Evolutionary conservation across 495 filamentous ascomycete species (phyloP).

Genomic region (Penicillium parvum): DNA sequence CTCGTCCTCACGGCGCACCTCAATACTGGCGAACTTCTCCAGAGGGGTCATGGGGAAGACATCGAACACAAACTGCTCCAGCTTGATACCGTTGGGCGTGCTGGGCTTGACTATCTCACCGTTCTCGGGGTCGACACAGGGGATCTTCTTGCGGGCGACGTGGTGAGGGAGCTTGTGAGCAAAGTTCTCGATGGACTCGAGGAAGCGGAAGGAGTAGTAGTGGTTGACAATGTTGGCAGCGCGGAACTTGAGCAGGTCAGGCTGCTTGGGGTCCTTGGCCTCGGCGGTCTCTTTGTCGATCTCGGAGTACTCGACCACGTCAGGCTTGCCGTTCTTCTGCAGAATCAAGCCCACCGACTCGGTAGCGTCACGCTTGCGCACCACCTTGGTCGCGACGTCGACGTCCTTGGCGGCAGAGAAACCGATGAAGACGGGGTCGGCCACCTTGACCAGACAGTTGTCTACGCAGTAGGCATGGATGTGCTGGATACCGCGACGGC

Average conservation of each 20-base stretch:
- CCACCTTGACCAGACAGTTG: slow-evolving; percentile 97
- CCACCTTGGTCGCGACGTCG: slow-evolving; percentile 97
- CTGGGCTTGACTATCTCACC: slow-evolving; percentile 81
- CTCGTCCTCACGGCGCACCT: slow-evolving; percentile 95
- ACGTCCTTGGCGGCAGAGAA: slow-evolving; percentile 86
- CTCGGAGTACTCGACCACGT: slow-evolving; percentile 98
- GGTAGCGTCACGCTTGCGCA: slow-evolving; percentile 94
- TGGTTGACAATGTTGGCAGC: slow-evolving; percentile 99
- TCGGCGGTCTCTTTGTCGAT: slow-evolving; percentile 85
- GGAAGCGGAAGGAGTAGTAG: slow-evolving; percentile 94
- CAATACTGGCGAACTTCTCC: slow-evolving; percentile 87
- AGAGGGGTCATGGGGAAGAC: slow-evolving; percentile 88
- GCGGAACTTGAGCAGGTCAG: slow-evolving; percentile 84
- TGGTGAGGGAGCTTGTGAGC: slow-evolving; percentile 86
- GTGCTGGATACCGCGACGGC: slow-evolving; percentile 83
- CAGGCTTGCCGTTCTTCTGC: slow-evolving; percentile 90
- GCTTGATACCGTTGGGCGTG: slow-evolving; percentile 96
- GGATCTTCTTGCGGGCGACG: slow-evolving; percentile 98
- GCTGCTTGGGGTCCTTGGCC: slow-evolving; percentile 80
- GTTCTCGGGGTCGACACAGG: slow-evolving; percentile 67
- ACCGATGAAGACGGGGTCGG: slow-evolving; percentile 92
- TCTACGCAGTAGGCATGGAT: slow-evolving; percentile 98
- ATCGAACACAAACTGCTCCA: slow-evolving; percentile 99
- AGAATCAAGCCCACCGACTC: slow-evolving; percentile 96
- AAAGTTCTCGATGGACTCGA: slow-evolving; percentile 85